These are phyloP conservation scores for Polygonum aviculare DNA, from an alignment of 148 eudicot genomes.

Conservation along the genomic window DNA sequence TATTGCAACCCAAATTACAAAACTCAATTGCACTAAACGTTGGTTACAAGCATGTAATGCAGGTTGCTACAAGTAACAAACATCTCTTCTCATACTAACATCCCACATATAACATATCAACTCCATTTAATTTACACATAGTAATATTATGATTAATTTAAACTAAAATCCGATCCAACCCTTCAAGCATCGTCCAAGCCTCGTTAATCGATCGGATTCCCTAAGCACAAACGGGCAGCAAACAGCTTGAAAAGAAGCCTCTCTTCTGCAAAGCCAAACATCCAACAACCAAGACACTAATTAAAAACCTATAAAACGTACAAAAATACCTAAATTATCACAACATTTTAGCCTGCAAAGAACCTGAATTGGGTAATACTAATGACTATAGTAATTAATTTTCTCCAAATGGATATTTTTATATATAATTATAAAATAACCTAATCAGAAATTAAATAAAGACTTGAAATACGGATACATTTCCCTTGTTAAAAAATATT, in stretches of 20 bases:
- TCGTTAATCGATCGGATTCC: not conserved
- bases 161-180: not conserved
- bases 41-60: not conserved
- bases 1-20: not conserved
- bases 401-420: too few species aligned
- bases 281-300: not conserved
- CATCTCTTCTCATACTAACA: not conserved
- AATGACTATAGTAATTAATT: too few species aligned
- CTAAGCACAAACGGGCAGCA: conserved; percentile 42
- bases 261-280: conserved; percentile 46
- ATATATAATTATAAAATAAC: too few species aligned
- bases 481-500: too few species aligned
- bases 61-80: not conserved
- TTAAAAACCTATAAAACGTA: not conserved
- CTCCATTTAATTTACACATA: not conserved
- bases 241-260: conserved; percentile 65
- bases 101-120: not conserved
- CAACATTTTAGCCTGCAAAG: too few species aligned
- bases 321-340: too few species aligned
- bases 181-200: not conserved
- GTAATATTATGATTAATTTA: not conserved
- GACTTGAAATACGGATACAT: too few species aligned
- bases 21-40: not conserved
- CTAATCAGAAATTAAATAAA: too few species aligned
- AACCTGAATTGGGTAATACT: too few species aligned